phyloP scores from a whole-genome alignment of 495 filamentous ascomycete species.

The Tricharina praecox region DNA sequence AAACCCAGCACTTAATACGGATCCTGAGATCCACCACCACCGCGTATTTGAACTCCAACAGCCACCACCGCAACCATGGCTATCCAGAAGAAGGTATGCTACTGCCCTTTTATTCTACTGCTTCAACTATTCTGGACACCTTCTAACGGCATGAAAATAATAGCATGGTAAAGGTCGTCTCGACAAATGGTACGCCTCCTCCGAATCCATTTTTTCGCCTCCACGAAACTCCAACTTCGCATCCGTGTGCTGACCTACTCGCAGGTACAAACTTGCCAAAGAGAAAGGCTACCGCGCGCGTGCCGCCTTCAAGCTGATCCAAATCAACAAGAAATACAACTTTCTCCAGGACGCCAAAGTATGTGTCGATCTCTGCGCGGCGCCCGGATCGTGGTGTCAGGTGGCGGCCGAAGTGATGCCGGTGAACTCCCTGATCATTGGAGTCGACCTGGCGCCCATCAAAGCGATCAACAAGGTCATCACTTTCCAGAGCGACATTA shows the following conservation, averaged over 20 bases:
- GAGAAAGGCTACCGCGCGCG: constrained; percentile 95
- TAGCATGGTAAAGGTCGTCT: constrained; percentile 94
- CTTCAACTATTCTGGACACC: constrained; percentile 15
- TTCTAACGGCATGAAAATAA: constrained; percentile 13
- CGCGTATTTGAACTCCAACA: neutral
- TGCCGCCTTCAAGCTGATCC: constrained; percentile 95
- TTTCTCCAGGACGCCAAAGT: constrained; percentile 96
- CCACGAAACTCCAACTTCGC: neutral
- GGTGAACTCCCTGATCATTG: constrained; percentile 71
- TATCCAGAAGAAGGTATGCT: constrained; percentile 77
- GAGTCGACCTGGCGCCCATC: constrained; percentile 89
- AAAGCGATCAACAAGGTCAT: constrained; percentile 87
- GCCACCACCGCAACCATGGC: constrained; percentile 47
- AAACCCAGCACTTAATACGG: neutral
- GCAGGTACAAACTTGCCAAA: constrained; percentile 67
- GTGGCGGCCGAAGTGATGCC: constrained; percentile 95
- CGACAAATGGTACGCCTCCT: constrained; percentile 62
- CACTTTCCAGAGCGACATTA: constrained; percentile 95
- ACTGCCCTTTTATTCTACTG: no score
- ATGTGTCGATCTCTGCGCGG: constrained; percentile 89
- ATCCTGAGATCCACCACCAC: neutral
- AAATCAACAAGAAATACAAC: constrained; percentile 96
- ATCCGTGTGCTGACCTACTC: constrained; percentile 4
- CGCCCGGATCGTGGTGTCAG: constrained; percentile 98
- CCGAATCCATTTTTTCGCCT: constrained; percentile 1